phyloP scores from a whole-genome alignment of 345 rosid species.

The Nephelium lappaceum region DNA sequence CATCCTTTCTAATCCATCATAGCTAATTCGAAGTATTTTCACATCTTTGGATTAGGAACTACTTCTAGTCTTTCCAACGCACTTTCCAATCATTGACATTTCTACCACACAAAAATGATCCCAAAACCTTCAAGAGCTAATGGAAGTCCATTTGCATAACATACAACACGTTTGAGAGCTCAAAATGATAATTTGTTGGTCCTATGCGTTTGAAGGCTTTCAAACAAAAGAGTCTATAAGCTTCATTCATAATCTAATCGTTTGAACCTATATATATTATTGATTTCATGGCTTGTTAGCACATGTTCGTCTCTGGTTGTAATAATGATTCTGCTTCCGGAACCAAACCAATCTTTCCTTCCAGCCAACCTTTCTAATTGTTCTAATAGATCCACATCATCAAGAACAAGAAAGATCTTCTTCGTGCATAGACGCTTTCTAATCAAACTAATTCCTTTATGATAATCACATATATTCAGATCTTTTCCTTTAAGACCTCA shows the following conservation, averaged over 20 bases:
- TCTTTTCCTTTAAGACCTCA: too few species aligned
- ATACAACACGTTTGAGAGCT: not conserved
- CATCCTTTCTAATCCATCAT: not conserved
- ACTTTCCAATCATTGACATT: not conserved
- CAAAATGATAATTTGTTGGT: not conserved
- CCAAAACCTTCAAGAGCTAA: not conserved
- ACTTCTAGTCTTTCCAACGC: constrained; percentile 6
- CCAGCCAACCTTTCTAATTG: not conserved
- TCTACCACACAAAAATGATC: not conserved
- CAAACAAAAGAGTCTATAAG: not conserved
- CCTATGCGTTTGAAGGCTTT: not conserved
- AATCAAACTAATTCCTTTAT: too few species aligned
- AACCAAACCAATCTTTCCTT: not conserved
- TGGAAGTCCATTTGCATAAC: not conserved
- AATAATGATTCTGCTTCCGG: not conserved
- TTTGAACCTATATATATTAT: not conserved
- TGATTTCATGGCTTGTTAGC: not conserved
- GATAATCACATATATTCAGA: too few species aligned
- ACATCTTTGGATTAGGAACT: constrained; percentile 10
- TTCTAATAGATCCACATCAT: not conserved
- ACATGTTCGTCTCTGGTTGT: not conserved
- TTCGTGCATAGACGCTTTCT: too few species aligned
- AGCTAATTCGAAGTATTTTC: not conserved
- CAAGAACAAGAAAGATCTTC: not conserved
- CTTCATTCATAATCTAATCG: not conserved